Evolutionary conservation across 1,284 basidiomycete genomes (phyloP).

Genomic region (Schizophyllum amplum): DNA sequence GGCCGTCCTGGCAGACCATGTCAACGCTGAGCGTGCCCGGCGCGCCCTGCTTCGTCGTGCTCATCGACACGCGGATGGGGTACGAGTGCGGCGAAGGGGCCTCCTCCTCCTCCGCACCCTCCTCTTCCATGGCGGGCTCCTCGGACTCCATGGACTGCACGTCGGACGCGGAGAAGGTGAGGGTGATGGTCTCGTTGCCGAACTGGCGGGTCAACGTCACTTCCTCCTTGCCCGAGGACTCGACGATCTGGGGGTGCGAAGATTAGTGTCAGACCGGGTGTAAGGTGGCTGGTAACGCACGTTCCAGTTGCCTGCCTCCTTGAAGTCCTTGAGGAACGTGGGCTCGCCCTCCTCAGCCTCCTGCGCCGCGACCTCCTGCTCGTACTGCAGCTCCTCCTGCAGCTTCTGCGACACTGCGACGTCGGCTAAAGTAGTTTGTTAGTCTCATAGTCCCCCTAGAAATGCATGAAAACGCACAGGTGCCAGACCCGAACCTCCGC

Average conservation of each 20-base stretch:
- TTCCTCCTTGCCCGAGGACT: conserved; percentile 74
- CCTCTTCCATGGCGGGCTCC: conserved; percentile 24
- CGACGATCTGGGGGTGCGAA: conserved; percentile 49
- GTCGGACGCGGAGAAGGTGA: conserved; percentile 82
- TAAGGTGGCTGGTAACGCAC: not conserved
- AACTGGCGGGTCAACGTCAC: conserved; percentile 77
- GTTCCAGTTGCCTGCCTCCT: not conserved
- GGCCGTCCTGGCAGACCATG: conserved; percentile 75
- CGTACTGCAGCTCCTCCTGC: conserved; percentile 1
- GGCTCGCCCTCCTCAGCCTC: not conserved
- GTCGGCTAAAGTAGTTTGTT: conserved; percentile 46
- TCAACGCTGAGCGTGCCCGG: conserved; percentile 72
- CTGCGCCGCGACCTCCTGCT: not conserved
- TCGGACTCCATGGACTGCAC: conserved; percentile 35
- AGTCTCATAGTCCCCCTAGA: not conserved
- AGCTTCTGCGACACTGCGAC: conserved; percentile 69
- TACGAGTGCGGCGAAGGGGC: conserved; percentile 31
- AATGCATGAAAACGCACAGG: conserved; percentile 36
- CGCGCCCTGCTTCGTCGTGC: conserved; percentile 72
- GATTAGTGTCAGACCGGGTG: conserved; percentile 1
- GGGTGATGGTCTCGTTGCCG: conserved; percentile 80
- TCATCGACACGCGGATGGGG: conserved; percentile 73
- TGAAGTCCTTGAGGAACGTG: not conserved
- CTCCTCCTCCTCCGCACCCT: conserved; percentile 30
- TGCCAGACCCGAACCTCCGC: conserved; percentile 48